Conservation (phyloP, 2,329 filamentous ascomycete genomes). For the Phaeoacremonium minimum region DNA sequence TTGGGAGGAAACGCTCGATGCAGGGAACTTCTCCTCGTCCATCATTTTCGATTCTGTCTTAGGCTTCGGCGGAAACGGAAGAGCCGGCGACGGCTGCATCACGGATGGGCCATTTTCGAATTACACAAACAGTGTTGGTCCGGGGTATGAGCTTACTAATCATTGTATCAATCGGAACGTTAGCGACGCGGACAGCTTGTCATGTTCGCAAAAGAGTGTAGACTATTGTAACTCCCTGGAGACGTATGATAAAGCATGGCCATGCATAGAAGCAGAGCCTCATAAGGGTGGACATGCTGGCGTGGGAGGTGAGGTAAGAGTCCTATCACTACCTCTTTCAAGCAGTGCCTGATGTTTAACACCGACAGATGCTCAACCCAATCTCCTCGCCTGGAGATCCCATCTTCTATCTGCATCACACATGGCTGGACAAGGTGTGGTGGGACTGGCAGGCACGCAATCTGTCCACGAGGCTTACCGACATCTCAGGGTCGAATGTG, state of each 20-base stretch:
- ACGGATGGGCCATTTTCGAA: slow-evolving; percentile 10
- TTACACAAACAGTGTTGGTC: slow-evolving; percentile 1
- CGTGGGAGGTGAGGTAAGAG: slow-evolving; percentile 1
- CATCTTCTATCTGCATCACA: slow-evolving; percentile 6
- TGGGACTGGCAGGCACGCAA: slow-evolving; percentile 6
- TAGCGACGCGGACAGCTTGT: background rate
- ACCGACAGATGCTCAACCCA: slow-evolving; percentile 1
- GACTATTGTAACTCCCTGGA: slow-evolving; percentile 3
- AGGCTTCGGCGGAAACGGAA: slow-evolving; percentile 23
- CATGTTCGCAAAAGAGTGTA: no score
- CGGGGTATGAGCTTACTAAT: background rate
- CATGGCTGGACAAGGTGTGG: slow-evolving; percentile 4
- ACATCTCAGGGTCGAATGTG: slow-evolving; percentile 4
- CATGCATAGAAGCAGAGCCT: background rate
- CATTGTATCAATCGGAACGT: slow-evolving; percentile 4
- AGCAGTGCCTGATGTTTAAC: no score
- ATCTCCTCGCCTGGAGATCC: slow-evolving; percentile 3
- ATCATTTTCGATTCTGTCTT: slow-evolving; percentile 23
- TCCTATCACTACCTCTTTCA: background rate
- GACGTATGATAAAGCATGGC: slow-evolving; percentile 1
- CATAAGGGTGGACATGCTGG: slow-evolving; percentile 2
- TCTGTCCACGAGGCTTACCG: background rate
- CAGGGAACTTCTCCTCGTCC: slow-evolving; percentile 10
- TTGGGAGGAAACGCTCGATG: slow-evolving; percentile 23
- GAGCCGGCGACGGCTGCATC: slow-evolving; percentile 22